Evolutionary conservation across 1,284 basidiomycete species (phyloP), one percentile per base, ranked within the genome.

Genomic region (Ustilago bromivora): DNA sequence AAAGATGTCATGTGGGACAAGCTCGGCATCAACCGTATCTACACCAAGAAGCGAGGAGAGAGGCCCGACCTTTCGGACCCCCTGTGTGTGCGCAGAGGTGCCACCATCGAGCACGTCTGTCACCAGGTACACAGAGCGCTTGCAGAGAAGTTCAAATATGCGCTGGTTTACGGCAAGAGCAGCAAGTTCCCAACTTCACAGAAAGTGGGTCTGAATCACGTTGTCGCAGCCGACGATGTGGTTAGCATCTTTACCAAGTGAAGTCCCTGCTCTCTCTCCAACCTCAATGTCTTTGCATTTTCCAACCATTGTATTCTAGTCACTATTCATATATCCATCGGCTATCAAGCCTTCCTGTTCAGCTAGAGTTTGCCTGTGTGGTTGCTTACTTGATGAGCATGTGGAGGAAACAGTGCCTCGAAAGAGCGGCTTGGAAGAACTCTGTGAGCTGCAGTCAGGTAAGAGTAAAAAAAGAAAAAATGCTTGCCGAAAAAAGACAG

Each of bases 41-140:
- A 98, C 87, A 98, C 96, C 2, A 98, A 98, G 88, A 96, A 96
- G 87, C 90, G 96, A 55, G 96, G 96, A n/a, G 93, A 90, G 38
- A 58, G 81, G 79, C 95, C 96, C 2, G 96, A 98, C 85, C 87
- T 98, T 19, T 88, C 89, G 1, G 96, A 98, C 87, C 96, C 96
- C n/a, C 91, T 98, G 57, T 96, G 95, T 85, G 88, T 98, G 77
- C 90, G 96, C 61, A 93, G 91, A 82, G 96, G 96, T 0, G 94
- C 96, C 2, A 96, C 94, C 0, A 93, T 98, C 69, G 96, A 98
- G 89, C 93, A 93, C 34, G 72, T 87, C 43, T 83, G 82, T 57
- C 78, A 83, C 55, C 76, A 75, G 62, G 94, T 98, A 56, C 95
- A 98, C 87, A 90, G 94, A 64, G 93, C 93, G 31, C 89, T 99